A percentile compares a stretch with the other conserved stretches of the same genome.
Conservation (phyloP, 257 asterid species). For the Gynochthodes officinalis region DNA sequence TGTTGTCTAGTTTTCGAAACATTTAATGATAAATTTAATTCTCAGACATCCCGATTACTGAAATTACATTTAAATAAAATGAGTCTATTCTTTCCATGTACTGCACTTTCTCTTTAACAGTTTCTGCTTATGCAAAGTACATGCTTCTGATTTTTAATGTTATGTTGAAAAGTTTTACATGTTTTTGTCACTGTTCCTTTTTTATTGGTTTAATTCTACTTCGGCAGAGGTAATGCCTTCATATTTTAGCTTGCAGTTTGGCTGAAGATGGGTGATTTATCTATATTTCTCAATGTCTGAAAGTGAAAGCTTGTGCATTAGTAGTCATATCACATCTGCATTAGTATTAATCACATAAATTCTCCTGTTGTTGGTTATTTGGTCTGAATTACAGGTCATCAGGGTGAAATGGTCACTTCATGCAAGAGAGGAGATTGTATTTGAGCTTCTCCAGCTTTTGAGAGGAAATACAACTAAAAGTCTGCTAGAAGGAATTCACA, state of each 20-base stretch:
- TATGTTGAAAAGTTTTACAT: background rate
- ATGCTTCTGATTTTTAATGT: background rate
- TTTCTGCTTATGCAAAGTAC: background rate
- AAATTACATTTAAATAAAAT: background rate
- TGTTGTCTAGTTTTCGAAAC: background rate
- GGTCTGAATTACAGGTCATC: constrained; percentile 53
- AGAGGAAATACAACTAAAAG: constrained; percentile 59
- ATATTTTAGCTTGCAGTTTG: background rate
- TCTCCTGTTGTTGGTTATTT: background rate
- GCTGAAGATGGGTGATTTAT: background rate
- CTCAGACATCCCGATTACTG: background rate
- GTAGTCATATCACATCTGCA: background rate
- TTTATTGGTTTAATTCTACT: background rate
- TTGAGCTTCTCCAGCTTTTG: constrained; percentile 89
- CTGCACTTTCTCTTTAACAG: background rate
- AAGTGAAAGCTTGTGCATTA: background rate
- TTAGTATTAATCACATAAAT: background rate
- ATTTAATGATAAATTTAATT: background rate
- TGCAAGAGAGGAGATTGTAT: constrained; percentile 95
- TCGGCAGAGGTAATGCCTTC: background rate
- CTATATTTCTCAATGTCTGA: background rate
- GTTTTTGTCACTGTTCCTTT: no score
- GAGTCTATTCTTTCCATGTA: background rate
- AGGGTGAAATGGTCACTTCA: constrained; percentile 98
- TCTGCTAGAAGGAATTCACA: constrained; percentile 68